Conservation (phyloP, 2,329 filamentous ascomycete species). For the Diaporthe sp. region DNA sequence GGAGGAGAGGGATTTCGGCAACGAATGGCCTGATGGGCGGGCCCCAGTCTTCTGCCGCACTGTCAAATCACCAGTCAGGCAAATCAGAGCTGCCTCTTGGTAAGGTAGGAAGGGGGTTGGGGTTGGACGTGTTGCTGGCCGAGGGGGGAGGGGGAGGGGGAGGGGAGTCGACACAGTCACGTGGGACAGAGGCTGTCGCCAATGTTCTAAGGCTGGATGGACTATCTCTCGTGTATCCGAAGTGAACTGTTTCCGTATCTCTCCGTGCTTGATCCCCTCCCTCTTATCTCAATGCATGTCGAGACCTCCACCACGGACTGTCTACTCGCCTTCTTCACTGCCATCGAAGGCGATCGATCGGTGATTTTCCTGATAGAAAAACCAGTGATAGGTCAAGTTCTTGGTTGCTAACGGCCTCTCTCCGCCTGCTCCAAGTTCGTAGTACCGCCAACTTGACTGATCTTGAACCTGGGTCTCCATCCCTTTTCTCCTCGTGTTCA, state of each 20-base stretch:
- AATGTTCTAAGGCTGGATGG: neutral
- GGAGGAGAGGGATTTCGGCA: slow-evolving; percentile 39
- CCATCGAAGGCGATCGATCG: neutral
- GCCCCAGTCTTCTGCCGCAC: slow-evolving; percentile 4
- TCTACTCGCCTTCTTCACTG: neutral
- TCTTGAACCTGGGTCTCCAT: no score
- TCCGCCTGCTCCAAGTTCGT: neutral
- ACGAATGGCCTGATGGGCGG: slow-evolving; percentile 37
- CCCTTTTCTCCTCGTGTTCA: neutral
- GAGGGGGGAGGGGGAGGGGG: neutral
- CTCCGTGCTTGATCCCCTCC: neutral
- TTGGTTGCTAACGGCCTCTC: neutral
- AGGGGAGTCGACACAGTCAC: neutral
- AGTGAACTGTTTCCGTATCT: neutral
- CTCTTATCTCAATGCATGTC: neutral
- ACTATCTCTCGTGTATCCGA: neutral
- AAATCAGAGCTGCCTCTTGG: slow-evolving; percentile 8
- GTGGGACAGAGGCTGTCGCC: neutral
- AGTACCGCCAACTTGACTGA: neutral
- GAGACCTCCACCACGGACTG: neutral
- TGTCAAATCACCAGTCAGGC: slow-evolving; percentile 23
- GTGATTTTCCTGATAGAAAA: neutral
- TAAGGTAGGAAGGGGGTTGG: neutral
- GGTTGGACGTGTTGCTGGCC: neutral
- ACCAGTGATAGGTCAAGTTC: neutral